A percentile compares a stretch with the other conserved stretches of the same genome.
Evolutionary conservation across 306 rosid species (phyloP).

Genomic region (Fragaria iinumae): DNA sequence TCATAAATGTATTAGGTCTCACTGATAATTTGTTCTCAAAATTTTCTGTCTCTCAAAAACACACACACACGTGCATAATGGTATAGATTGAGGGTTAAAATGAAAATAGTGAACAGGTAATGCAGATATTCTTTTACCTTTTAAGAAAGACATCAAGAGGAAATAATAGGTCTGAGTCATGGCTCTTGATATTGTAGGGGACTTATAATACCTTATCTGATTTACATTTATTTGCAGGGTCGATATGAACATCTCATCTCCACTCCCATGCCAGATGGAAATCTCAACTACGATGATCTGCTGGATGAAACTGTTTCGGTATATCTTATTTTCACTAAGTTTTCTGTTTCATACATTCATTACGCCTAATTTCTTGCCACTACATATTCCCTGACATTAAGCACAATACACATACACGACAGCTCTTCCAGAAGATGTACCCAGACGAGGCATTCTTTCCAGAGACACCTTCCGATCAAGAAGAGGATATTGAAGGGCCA

Average conservation of each 20-base stretch:
- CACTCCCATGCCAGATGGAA: constrained; percentile 77
- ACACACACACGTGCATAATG: neutral
- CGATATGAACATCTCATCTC: constrained; percentile 50
- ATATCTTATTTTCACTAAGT: constrained; percentile 3
- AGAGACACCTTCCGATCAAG: constrained; percentile 24
- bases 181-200: constrained; percentile 1
- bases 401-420: constrained; percentile 5
- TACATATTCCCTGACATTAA: neutral
- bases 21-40: neutral
- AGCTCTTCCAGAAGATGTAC: constrained; percentile 43
- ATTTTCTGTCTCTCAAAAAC: neutral
- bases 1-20: neutral
- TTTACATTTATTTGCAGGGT: constrained; percentile 44
- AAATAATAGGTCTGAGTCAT: neutral
- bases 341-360: neutral
- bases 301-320: constrained; percentile 60
- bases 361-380: neutral
- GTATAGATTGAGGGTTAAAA: neutral
- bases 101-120: neutral
- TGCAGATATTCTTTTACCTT: neutral
- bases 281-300: constrained; percentile 56
- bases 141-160: neutral
- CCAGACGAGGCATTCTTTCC: constrained; percentile 40
- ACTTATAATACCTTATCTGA: constrained; percentile 3
- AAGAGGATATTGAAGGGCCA: constrained; percentile 20